Evolutionary conservation across 2,329 filamentous ascomycete genomes (phyloP), one percentile per base, ranked within the genome.

Genomic region (Talaromyces marneffei): DNA sequence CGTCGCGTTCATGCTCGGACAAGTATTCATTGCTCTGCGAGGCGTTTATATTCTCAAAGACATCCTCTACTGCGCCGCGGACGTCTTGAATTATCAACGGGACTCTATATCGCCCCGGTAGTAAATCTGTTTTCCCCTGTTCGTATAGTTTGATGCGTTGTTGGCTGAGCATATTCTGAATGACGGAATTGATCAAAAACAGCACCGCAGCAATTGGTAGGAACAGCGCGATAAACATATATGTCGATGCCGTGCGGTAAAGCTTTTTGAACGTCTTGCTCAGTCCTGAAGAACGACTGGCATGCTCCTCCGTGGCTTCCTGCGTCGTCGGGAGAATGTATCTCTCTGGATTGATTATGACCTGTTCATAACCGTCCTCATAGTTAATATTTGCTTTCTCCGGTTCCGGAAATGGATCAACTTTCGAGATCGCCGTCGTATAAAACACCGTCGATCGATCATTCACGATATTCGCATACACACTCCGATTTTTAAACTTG

Each of bases 401-500:
- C 16, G 89, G 71, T 65, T 92, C 81, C 0, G 81, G 81, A 70
- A 86, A 97, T 0, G 92, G 92, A 68, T 97, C 90, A 0, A 82
- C 89, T 68, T 86, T 87, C 25, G 87, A 82, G 50, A 97, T 91
- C 20, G 81, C 82, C 0, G 91, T 90, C 0, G 93, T 97, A 72
- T 93, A 96, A 75, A 90, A 91, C 0, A 88, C 85, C 4, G 91
- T 90, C 48, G 85, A 90, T 59, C 87, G 82, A 76, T 97, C 93
- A 74, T 97, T 96, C 70, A 89, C 79, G 52, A 96, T 87, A 71
- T 97, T 97, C 44, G 88, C 83, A 73, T 97, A 97, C 1, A 96
- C 78, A 3, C 85, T 89, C 62, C 87, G 87, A 59, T 89, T 82
- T 72, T 87, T 85, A 78, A 97, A 97, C 66, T 80, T 83, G 63